These are phyloP conservation scores for Blastosporella zonata DNA, from an alignment of 1,284 basidiomycete species.

Conservation along the genomic window DNA sequence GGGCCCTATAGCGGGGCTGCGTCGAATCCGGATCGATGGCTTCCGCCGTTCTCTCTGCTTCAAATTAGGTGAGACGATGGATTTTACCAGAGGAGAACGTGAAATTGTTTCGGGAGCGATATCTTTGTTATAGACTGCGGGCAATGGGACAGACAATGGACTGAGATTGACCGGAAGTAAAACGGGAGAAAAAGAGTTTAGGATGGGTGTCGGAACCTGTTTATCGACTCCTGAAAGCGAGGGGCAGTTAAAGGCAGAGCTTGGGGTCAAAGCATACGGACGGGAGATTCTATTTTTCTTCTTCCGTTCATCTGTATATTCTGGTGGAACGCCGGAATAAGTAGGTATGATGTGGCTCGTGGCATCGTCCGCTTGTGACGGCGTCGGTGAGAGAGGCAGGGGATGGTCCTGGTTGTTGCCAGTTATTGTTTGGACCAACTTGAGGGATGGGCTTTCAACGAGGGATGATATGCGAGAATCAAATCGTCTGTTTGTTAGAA, in stretches of 20 bases:
- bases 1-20: slow-evolving; percentile 38
- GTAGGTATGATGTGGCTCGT: not conserved
- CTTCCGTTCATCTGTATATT: slow-evolving; percentile 1
- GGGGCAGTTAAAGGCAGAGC: slow-evolving; percentile 2
- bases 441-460: slow-evolving; percentile 21
- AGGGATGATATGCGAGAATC: slow-evolving; percentile 17
- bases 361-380: not conserved
- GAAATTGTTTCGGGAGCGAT: not conserved
- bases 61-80: slow-evolving; percentile 8
- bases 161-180: slow-evolving; percentile 9
- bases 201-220: not conserved
- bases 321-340: not conserved
- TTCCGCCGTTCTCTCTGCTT: slow-evolving; percentile 14
- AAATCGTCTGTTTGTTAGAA: slow-evolving; percentile 21
- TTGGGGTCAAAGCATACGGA: slow-evolving; percentile 26
- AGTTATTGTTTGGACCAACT: slow-evolving; percentile 19
- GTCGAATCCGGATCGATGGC: slow-evolving; percentile 25
- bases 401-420: slow-evolving; percentile 15
- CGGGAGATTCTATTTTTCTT: slow-evolving; percentile 25
- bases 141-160: slow-evolving; percentile 8
- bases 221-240: not conserved
- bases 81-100: slow-evolving; percentile 1
- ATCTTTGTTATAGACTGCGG: not conserved
- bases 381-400: slow-evolving; percentile 20
- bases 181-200: slow-evolving; percentile 11